A percentile compares a stretch with the other conserved stretches of the same genome.
These are phyloP conservation scores for Medicago lupulina DNA, from an alignment of 306 rosid species.

Conservation along the genomic window DNA sequence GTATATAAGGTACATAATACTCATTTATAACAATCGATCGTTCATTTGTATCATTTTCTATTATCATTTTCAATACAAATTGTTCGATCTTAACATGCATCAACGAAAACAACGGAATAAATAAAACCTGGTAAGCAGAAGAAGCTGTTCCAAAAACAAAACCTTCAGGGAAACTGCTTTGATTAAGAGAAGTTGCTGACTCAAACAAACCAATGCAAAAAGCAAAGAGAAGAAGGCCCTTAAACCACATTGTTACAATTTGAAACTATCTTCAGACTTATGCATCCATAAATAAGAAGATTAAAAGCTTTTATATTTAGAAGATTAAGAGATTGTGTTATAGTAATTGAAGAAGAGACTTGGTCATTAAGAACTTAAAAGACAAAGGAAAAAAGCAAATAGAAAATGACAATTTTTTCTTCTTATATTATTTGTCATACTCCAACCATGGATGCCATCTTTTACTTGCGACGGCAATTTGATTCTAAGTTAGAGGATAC, in stretches of 20 bases:
- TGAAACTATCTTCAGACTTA: slow-evolving; percentile 4
- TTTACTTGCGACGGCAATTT: not conserved
- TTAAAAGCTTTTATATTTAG: not conserved
- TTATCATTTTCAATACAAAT: no score
- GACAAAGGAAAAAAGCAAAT: not conserved
- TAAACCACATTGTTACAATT: slow-evolving; percentile 24
- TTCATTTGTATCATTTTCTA: no score
- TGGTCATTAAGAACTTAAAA: not conserved
- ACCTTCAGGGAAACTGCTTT: slow-evolving; percentile 44
- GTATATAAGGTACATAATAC: no score
- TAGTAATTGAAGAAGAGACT: not conserved
- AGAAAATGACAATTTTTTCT: not conserved
- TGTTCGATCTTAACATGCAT: no score
- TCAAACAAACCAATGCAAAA: slow-evolving; percentile 20
- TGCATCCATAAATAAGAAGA: not conserved
- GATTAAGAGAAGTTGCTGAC: slow-evolving; percentile 38
- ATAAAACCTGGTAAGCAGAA: slow-evolving; percentile 54
- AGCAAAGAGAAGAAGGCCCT: slow-evolving; percentile 9
- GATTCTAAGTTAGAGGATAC: not conserved
- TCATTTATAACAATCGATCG: no score
- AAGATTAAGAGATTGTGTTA: not conserved
- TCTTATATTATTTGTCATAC: slow-evolving; percentile 5
- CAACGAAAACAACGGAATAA: not conserved
- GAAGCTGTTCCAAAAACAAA: slow-evolving; percentile 56
- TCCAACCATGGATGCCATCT: not conserved